Evolutionary conservation across 441 rosid species (phyloP).

Genomic region (Mallotus japonicus): DNA sequence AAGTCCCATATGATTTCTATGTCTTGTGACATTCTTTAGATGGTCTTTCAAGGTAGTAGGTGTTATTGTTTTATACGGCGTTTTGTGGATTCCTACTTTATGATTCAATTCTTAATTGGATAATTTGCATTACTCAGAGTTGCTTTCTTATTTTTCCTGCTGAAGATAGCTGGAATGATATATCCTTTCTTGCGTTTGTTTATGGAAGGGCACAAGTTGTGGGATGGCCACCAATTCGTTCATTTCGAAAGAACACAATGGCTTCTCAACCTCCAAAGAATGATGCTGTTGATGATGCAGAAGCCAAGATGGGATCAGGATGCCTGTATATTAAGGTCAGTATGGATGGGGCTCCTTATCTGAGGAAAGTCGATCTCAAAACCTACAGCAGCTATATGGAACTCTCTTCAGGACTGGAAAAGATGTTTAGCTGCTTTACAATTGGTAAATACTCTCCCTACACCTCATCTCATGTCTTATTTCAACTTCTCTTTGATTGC

Average conservation of each 20-base stretch:
- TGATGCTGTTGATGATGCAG: constrained; percentile 42
- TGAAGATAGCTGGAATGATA: neutral
- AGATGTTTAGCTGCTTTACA: constrained; percentile 80
- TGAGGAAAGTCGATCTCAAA: constrained; percentile 71
- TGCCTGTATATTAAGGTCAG: constrained; percentile 71
- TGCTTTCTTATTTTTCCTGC: neutral
- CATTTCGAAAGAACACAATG: constrained; percentile 75
- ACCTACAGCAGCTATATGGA: constrained; percentile 56
- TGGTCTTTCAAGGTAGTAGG: neutral
- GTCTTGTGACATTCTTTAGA: neutral
- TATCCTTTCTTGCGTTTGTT: constrained; percentile 8
- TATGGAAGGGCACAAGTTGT: constrained; percentile 67
- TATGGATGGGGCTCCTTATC: constrained; percentile 84
- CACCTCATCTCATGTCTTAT: too few relatives aligned
- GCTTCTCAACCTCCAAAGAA: constrained; percentile 51
- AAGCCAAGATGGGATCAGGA: constrained; percentile 41
- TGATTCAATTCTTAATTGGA: neutral
- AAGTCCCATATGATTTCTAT: constrained; percentile 2
- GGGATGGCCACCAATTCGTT: constrained; percentile 86
- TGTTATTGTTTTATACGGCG: neutral
- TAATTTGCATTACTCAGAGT: neutral
- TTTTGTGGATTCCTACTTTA: neutral
- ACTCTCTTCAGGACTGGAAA: constrained; percentile 63
- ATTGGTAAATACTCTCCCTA: constrained; percentile 37
- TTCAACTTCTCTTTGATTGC: too few relatives aligned